Conservation (phyloP, 2,329 filamentous ascomycete species). For the Botrytis cinerea region DNA sequence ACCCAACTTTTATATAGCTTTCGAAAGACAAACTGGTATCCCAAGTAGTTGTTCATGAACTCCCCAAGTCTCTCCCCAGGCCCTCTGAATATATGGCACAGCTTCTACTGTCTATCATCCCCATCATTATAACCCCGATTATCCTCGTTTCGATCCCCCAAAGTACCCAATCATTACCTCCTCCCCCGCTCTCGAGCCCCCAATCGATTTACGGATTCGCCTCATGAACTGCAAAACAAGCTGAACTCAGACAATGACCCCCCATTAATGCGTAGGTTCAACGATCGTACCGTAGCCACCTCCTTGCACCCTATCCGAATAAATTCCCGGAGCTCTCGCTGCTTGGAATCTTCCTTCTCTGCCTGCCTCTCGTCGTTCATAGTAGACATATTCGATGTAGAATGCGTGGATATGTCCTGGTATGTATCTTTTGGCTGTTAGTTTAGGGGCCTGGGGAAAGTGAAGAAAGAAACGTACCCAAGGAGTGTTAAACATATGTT, state of each 20-base stretch:
- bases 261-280: constrained; percentile 30
- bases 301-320: constrained; percentile 70
- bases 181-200: not conserved
- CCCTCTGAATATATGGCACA: not conserved
- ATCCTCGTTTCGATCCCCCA: not conserved
- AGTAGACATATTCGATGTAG: constrained; percentile 73
- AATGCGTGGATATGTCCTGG: constrained; percentile 43
- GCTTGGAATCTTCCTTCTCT: constrained; percentile 57
- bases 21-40: constrained; percentile 8
- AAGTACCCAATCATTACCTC: not conserved
- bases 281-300: constrained; percentile 60
- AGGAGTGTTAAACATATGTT: constrained; percentile 46
- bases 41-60: not conserved
- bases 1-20: not conserved
- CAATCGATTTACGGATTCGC: constrained; percentile 5
- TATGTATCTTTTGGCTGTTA: constrained; percentile 49
- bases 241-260: constrained; percentile 17
- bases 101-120: not conserved
- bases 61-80: not conserved
- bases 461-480: constrained; percentile 36
- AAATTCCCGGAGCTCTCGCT: constrained; percentile 66
- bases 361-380: constrained; percentile 67
- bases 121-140: not conserved
- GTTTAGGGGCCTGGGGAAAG: not conserved
- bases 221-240: constrained; percentile 20